Evolutionary conservation across 192 early-diverging fungal genomes (phyloP), one percentile per base, ranked within the genome.

Genomic region (Bifiguratus adelaidae): DNA sequence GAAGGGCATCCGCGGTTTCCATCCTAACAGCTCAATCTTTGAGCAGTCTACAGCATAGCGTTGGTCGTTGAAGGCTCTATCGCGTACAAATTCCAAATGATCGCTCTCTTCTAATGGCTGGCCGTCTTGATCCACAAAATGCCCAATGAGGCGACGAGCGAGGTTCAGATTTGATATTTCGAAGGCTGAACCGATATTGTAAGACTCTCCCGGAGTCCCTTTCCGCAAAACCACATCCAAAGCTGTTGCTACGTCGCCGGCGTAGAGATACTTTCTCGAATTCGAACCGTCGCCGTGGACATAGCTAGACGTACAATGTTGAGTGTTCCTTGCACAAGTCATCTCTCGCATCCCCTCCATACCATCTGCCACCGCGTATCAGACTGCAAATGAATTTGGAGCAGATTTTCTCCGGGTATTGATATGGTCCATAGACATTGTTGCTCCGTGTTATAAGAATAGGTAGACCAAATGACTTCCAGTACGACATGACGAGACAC

Each of bases 331-430:
- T 19, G 18, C 16, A n/a, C 48, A 13, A 30, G 9, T 47, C 46
- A 24, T 20, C 28, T 30, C 24, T 47, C 12, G 2, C 7, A 3
- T 38, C n/a, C n/a, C n/a, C n/a, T n/a, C n/a, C n/a, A 44, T 51
- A 77, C 77, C 71, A 70, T 59, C 77, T 78, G 16, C 62, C 61
- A 22, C 58, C 68, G 22, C 63, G 48, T 15, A 78, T 38, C 18
- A 86, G 42, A 43, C 71, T 71, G 54, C 76, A 82, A 13, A 87
- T 79, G 41, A 89, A 87, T 59, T 87, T 89, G 16, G 87, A 82
- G 24, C 83, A 86, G 40, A 89, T 79, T 60, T 89, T 89, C 56
- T 89, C 87, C 23, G 87, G 87, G 51, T 85, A 89, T 53, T 87
- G 84, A 38, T 75, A 71, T 3, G 84, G 83, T 9, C 87, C 87